Conservation (phyloP, 2,329 filamentous ascomycete species). For the Emergomyces orientalis region DNA sequence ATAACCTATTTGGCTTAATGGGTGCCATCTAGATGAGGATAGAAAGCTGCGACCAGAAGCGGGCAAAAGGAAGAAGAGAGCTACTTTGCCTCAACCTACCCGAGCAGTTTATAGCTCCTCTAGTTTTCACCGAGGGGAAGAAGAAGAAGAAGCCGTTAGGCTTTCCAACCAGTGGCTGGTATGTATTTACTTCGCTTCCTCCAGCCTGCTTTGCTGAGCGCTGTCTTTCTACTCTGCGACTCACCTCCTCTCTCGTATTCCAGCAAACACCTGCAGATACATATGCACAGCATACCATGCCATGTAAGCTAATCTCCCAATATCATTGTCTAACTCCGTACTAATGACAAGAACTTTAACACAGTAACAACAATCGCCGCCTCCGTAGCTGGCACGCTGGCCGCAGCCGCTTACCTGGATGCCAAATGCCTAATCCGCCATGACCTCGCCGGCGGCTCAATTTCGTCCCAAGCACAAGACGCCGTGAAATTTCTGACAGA, state of each 20-base stretch:
- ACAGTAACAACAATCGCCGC: background rate
- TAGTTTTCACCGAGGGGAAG: background rate
- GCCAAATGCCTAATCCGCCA: slow-evolving; percentile 5
- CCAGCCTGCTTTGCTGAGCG: background rate
- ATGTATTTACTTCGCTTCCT: background rate
- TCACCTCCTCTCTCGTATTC: background rate
- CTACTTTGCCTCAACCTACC: background rate
- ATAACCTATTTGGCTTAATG: background rate
- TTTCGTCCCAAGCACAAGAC: background rate
- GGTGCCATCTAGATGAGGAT: background rate
- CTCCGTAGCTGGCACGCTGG: slow-evolving; percentile 2
- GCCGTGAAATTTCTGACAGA: background rate
- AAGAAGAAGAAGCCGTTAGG: background rate
- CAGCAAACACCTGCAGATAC: too few relatives aligned
- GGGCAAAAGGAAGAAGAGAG: background rate
- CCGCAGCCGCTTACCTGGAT: slow-evolving; percentile 5
- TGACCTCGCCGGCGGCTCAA: background rate
- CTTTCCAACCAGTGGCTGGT: background rate
- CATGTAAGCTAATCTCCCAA: background rate
- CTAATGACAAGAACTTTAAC: background rate
- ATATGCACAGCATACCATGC: background rate
- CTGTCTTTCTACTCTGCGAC: background rate
- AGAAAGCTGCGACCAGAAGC: background rate
- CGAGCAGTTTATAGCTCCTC: background rate
- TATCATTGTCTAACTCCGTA: background rate